Percentiles rank a stretch among this genome's conserved stretches.
phyloP scores from a whole-genome alignment of 2,329 filamentous ascomycete species.

The Xylaria sp. region DNA sequence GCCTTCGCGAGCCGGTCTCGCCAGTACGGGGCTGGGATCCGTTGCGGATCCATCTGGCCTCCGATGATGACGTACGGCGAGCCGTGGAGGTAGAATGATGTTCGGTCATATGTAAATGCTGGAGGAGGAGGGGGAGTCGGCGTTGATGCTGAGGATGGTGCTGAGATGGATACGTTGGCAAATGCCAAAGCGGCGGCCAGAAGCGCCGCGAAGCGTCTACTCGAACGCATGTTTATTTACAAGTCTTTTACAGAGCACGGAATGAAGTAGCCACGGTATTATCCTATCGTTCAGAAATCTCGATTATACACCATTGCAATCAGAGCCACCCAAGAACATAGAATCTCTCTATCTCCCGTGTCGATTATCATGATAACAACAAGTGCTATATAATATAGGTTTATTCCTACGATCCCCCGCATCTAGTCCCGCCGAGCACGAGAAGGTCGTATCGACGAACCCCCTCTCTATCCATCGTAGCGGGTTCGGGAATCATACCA shows the following conservation, averaged over 20 bases:
- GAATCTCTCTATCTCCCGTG: neutral
- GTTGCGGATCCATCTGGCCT: slow-evolving; percentile 63
- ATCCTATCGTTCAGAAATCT: no score
- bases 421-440: neutral
- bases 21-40: slow-evolving; percentile 61
- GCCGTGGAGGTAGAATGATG: slow-evolving; percentile 55
- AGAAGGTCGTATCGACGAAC: slow-evolving; percentile 30
- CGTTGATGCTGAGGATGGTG: slow-evolving; percentile 7
- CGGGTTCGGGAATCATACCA: slow-evolving; percentile 11
- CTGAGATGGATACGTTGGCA: neutral
- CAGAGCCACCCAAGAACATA: neutral
- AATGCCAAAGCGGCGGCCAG: slow-evolving; percentile 5
- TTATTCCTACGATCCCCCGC: slow-evolving; percentile 16
- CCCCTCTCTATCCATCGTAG: neutral
- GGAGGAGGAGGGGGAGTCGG: slow-evolving; percentile 24
- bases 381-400: slow-evolving; percentile 8
- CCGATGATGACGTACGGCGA: slow-evolving; percentile 58
- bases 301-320: neutral
- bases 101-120: slow-evolving; percentile 55
- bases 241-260: neutral
- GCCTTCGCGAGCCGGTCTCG: slow-evolving; percentile 57
- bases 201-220: slow-evolving; percentile 11
- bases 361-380: neutral
- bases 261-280: neutral
- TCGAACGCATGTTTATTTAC: slow-evolving; percentile 30